phyloP scores from a whole-genome alignment of 2,329 filamentous ascomycete species.

The Cyanodermella asteris region DNA sequence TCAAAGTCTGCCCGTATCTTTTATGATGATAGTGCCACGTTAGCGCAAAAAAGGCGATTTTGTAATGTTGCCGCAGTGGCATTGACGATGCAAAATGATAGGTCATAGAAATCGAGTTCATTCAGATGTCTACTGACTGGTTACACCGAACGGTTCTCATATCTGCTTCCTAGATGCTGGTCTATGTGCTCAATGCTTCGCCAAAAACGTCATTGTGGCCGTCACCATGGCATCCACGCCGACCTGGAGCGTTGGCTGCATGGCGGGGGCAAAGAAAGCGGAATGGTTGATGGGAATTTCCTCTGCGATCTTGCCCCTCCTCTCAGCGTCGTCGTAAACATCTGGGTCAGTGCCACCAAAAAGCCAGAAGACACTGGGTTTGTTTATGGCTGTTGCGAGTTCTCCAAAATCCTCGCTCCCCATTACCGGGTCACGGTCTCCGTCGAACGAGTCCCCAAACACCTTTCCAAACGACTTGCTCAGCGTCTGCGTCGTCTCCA shows the following conservation, averaged over 20 bases:
- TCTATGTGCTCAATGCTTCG: neutral
- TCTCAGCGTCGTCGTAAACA: conserved; percentile 6
- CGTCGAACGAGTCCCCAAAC: conserved; percentile 19
- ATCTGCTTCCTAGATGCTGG: no score
- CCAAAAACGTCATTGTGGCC: conserved; percentile 9
- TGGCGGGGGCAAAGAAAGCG: conserved; percentile 8
- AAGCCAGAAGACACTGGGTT: conserved; percentile 9
- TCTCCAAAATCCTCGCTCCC: conserved; percentile 11
- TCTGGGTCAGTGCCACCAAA: conserved; percentile 8
- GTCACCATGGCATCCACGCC: conserved; percentile 8
- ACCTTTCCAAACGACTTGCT: conserved; percentile 23
- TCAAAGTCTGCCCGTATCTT: no score
- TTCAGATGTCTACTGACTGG: no score
- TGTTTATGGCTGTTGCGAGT: conserved; percentile 7
- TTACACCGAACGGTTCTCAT: neutral
- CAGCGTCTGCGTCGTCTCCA: conserved; percentile 19
- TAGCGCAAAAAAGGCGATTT: no score
- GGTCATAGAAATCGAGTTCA: no score
- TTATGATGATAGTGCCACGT: no score
- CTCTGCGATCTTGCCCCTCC: conserved; percentile 5
- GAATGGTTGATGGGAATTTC: conserved; percentile 11
- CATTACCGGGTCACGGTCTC: conserved; percentile 4
- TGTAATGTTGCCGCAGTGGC: no score
- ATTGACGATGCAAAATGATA: no score
- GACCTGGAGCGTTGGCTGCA: conserved; percentile 9